A percentile compares a stretch with the other conserved stretches of the same genome.
These are phyloP conservation scores for Nothophoma quercina DNA, from an alignment of 2,329 filamentous ascomycete genomes.

Conservation along the genomic window DNA sequence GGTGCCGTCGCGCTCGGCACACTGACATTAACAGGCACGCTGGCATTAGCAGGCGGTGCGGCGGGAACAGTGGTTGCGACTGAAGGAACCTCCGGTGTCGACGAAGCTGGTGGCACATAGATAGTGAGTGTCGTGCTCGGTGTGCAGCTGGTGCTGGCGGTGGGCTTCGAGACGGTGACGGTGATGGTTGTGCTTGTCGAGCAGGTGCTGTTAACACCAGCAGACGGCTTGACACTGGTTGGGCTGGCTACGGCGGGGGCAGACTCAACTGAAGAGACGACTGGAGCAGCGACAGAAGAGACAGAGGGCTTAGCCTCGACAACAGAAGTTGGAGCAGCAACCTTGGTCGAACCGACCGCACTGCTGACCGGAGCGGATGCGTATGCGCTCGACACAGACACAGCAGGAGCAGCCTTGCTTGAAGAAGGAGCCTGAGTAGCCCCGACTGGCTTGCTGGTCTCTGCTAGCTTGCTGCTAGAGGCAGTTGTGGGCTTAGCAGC, in stretches of 20 bases:
- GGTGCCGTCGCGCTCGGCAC: conserved; percentile 23
- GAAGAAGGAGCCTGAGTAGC: conserved; percentile 1
- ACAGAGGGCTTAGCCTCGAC: conserved; percentile 2
- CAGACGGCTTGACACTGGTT: conserved; percentile 20
- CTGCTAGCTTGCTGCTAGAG: conserved; percentile 3
- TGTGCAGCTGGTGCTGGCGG: conserved; percentile 29
- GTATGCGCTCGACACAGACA: conserved; percentile 10
- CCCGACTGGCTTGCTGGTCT: conserved; percentile 18
- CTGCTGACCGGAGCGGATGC: conserved; percentile 7
- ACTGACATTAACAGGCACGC: conserved; percentile 32
- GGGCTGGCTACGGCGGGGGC: conserved; percentile 11
- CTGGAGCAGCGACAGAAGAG: conserved; percentile 6
- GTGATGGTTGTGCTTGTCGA: conserved; percentile 34
- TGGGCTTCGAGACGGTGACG: conserved; percentile 20
- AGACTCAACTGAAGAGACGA: conserved; percentile 5
- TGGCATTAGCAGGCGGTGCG: conserved; percentile 37
- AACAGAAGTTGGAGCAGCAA: conserved; percentile 2
- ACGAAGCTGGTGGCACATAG: conserved; percentile 29
- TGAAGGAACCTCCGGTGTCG: conserved; percentile 13
- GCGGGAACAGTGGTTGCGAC: conserved; percentile 15
- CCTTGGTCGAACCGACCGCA: conserved; percentile 10
- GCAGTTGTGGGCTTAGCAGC: conserved; percentile 10
- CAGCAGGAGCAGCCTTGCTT: conserved; percentile 5
- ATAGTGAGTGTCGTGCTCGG: conserved; percentile 36
- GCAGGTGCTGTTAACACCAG: conserved; percentile 20